phyloP scores from a whole-genome alignment of 306 rosid genomes.

The Lupinus albus region DNA sequence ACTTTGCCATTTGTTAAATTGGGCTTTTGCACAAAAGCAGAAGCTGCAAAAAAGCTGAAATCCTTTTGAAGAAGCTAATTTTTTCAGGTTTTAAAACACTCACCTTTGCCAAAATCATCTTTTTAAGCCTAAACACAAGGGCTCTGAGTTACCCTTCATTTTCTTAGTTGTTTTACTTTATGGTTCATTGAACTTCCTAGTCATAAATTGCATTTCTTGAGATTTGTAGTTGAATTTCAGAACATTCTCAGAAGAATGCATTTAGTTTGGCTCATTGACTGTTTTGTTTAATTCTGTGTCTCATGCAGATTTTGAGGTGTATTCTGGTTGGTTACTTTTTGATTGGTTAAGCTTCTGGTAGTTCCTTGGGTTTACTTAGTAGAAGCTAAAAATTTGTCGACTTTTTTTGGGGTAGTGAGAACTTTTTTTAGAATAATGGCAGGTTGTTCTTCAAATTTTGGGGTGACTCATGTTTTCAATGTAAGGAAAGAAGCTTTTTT shows the following conservation, averaged over 20 bases:
- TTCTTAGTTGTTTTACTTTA: slow-evolving; percentile 6
- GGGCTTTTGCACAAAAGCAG: too few relatives aligned
- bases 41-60: too few relatives aligned
- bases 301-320: slow-evolving; percentile 33
- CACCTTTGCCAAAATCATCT: too few relatives aligned
- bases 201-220: slow-evolving; percentile 5
- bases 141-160: not conserved
- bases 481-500: slow-evolving; percentile 49
- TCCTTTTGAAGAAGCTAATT: too few relatives aligned
- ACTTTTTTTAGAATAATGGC: slow-evolving; percentile 51
- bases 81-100: too few relatives aligned
- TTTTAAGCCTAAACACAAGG: too few relatives aligned
- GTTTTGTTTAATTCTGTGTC: slow-evolving; percentile 25
- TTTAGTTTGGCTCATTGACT: slow-evolving; percentile 19
- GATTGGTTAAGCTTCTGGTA: slow-evolving; percentile 1
- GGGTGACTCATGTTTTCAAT: slow-evolving; percentile 45
- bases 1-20: too few relatives aligned
- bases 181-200: not conserved
- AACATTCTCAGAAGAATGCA: slow-evolving; percentile 22
- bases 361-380: slow-evolving; percentile 32
- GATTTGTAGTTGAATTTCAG: not conserved
- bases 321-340: slow-evolving; percentile 16
- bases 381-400: slow-evolving; percentile 48
- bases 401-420: slow-evolving; percentile 36
- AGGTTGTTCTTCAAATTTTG: slow-evolving; percentile 52